Base-by-base conservation (phyloP, 768 basidiomycete species). In the Chlorophyllum brunneum region DNA sequence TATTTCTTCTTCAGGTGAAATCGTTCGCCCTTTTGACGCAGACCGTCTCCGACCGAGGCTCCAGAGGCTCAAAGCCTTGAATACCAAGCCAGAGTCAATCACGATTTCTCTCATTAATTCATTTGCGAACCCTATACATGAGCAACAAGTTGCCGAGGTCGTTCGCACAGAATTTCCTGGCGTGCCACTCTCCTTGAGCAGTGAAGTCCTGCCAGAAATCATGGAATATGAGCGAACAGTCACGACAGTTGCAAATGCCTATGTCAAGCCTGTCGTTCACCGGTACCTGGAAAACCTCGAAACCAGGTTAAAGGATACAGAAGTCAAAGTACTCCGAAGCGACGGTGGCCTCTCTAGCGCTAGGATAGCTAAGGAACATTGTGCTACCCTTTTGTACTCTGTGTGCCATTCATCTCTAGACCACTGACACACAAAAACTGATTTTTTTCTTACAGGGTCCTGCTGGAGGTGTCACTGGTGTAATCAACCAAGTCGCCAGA, bases 161-260 rank as follows among this genome's bases (percentile, higher is more conserved):
- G 41, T 64, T 13, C 55, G 48, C 23, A 39, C 55, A 9, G 64
- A 65, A 24, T 65, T 65, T 43, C 64, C 64, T 2, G 52, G 43
- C 13, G n/a, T 64, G 13, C 64, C 64, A 2, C 51, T 65, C 5
- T 64, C 59, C 34, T 45, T 65, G 15, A 62, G 61, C 16, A 60
- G 58, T 43, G 56, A 60, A 26, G 58, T 65, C 26, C 45, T 63
- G 18, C 61, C 64, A 1, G 64, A 65, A 37, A 42, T 65, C 31
- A 60, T 59, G 57, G 64, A 65, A 40, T 65, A 65, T 40, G 64
- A 64, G 49, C 50, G 65, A 26, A 65, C 65, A 11, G 56, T 66
- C 40, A 66, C 65, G 1, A 61, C 63, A 0, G 63, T 66, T 27
- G 65, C 61, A 6, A 62, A 63, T 51, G 62, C 65, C 3, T 65